Evolutionary conservation across 1,139 yeast genomes (phyloP).

Genomic region (Nadsonia commutata): DNA sequence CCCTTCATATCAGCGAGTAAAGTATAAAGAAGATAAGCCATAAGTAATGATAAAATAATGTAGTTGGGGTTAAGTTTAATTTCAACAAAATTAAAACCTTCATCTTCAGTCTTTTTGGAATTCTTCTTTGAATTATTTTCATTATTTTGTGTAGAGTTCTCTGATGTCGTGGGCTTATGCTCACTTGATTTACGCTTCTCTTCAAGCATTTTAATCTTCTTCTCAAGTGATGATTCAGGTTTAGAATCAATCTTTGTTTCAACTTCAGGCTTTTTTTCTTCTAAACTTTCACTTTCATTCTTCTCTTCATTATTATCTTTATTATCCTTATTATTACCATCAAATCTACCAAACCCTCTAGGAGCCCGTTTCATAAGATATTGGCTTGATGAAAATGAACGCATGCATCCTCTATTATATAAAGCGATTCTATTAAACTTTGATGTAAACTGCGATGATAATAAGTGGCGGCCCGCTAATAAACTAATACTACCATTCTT

Average conservation of each 20-base stretch:
- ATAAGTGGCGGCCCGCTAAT: too few relatives aligned
- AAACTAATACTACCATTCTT: too few relatives aligned
- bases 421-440: too few relatives aligned
- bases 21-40: slow-evolving; percentile 15
- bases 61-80: slow-evolving; percentile 18
- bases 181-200: slow-evolving; percentile 1
- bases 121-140: slow-evolving; percentile 6
- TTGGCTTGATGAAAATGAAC: not conserved
- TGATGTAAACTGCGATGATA: too few relatives aligned
- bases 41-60: slow-evolving; percentile 18
- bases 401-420: too few relatives aligned
- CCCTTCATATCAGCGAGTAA: slow-evolving; percentile 20
- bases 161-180: slow-evolving; percentile 14
- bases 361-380: not conserved
- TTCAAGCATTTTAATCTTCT: slow-evolving; percentile 9
- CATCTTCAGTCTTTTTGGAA: slow-evolving; percentile 13
- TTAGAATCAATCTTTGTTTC: slow-evolving; percentile 10
- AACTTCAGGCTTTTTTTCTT: not conserved
- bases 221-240: slow-evolving; percentile 12
- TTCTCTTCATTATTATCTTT: slow-evolving; percentile 4
- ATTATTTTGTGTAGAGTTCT: slow-evolving; percentile 10
- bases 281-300: slow-evolving; percentile 3
- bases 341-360: slow-evolving; percentile 1
- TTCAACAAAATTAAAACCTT: slow-evolving; percentile 12
- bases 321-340: slow-evolving; percentile 1